Evolutionary conservation across 2,329 filamentous ascomycete genomes (phyloP).

Genomic region (Gaeumannomyces tritici): DNA sequence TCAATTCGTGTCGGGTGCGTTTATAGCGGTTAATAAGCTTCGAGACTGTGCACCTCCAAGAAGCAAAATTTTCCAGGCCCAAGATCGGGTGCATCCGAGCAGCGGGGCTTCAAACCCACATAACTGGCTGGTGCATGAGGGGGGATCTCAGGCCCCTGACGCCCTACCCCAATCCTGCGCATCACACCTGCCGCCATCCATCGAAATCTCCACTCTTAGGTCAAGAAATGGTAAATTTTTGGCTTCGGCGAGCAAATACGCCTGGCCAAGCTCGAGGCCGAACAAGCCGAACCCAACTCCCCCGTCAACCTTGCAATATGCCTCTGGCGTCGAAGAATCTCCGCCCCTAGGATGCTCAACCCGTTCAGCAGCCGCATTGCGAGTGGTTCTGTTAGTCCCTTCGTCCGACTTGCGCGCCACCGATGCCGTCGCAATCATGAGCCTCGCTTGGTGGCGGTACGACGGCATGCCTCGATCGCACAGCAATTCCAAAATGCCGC

Average conservation of each 20-base stretch:
- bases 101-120: too few relatives aligned
- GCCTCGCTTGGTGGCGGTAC: constrained; percentile 16
- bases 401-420: constrained; percentile 37
- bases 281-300: not conserved
- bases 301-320: not conserved
- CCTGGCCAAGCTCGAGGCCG: not conserved
- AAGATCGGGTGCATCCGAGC: not conserved
- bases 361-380: constrained; percentile 21
- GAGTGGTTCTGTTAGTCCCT: constrained; percentile 13
- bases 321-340: constrained; percentile 13
- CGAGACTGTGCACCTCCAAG: too few relatives aligned
- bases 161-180: not conserved
- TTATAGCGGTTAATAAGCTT: too few relatives aligned
- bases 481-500: not conserved
- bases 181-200: not conserved
- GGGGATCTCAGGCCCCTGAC: not conserved
- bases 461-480: constrained; percentile 34
- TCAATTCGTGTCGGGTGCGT: too few relatives aligned
- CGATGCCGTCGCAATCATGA: constrained; percentile 15
- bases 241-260: not conserved
- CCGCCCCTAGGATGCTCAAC: constrained; percentile 27
- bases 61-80: not conserved
- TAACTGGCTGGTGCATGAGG: not conserved
- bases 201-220: not conserved
- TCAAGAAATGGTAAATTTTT: not conserved